phyloP scores from a whole-genome alignment of 2,329 filamentous ascomycete genomes.

The Chaetomium sp. region DNA sequence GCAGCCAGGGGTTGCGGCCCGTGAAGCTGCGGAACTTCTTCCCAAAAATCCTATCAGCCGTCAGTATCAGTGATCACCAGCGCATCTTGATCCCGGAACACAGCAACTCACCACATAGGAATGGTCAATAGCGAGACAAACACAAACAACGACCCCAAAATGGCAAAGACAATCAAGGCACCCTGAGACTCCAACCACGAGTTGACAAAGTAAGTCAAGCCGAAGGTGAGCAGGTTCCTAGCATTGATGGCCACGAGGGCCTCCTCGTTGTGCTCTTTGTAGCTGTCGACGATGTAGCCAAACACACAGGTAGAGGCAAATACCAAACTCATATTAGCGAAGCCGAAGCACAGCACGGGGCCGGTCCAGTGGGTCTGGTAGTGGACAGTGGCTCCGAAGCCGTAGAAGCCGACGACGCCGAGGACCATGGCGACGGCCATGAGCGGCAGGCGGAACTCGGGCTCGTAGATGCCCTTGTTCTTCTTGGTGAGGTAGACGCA shows the following conservation, averaged over 20 bases:
- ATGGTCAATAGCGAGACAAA: conserved; percentile 50
- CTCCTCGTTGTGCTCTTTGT: conserved; percentile 50
- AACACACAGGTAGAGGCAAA: conserved; percentile 52
- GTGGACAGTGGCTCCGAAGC: conserved; percentile 50
- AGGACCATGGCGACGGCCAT: conserved; percentile 46
- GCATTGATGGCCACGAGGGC: conserved; percentile 56
- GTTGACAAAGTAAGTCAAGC: conserved; percentile 49
- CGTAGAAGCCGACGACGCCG: conserved; percentile 50
- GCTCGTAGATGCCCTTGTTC: conserved; percentile 57
- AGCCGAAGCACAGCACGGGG: conserved; percentile 51
- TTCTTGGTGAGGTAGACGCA: conserved; percentile 49
- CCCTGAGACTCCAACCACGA: conserved; percentile 44
- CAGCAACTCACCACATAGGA: conserved; percentile 45
- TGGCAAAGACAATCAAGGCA: conserved; percentile 42
- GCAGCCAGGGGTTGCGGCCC: conserved; percentile 43
- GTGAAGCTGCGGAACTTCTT: conserved; percentile 50
- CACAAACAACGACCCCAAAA: conserved; percentile 47
- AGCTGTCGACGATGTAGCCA: conserved; percentile 54
- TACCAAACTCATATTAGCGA: conserved; percentile 52
- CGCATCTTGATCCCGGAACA: not conserved
- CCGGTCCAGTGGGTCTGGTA: conserved; percentile 51
- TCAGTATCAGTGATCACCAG: not conserved
- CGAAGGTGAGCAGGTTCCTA: conserved; percentile 51
- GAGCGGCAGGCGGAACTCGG: conserved; percentile 53
- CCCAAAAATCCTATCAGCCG: conserved; percentile 46